Conservation (phyloP, 257 asterid genomes). For the Jaltomata sinuosa region DNA sequence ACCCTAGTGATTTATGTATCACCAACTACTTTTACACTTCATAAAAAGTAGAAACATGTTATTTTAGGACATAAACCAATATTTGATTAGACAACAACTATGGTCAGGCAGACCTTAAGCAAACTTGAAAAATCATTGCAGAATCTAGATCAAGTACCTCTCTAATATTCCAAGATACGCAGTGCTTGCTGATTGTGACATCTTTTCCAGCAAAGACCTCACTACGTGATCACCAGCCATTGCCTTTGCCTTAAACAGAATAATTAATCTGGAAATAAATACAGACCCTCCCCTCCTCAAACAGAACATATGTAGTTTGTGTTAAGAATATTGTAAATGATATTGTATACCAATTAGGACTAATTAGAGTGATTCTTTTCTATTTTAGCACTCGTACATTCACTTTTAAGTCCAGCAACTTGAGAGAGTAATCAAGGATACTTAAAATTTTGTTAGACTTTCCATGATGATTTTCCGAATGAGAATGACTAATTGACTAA, state of each 20-base stretch:
- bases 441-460: not conserved
- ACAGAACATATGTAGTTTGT: not conserved
- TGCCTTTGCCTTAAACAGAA: slow-evolving; percentile 43
- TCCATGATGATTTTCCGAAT: not conserved
- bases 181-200: slow-evolving; percentile 83
- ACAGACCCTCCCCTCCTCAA: not conserved
- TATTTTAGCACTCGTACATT: not conserved
- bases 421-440: not conserved
- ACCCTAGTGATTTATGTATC: not conserved
- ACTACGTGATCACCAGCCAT: slow-evolving; percentile 97
- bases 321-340: not conserved
- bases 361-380: not conserved
- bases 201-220: slow-evolving; percentile 87
- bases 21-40: not conserved
- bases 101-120: not conserved
- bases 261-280: not conserved
- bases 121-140: not conserved
- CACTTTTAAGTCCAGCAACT: not conserved
- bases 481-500: not conserved
- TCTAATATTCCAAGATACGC: slow-evolving; percentile 90
- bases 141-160: slow-evolving; percentile 41
- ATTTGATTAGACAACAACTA: not conserved
- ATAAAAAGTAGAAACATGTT: not conserved
- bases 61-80: not conserved
- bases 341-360: not conserved